A percentile compares a stretch with the other conserved stretches of the same genome.
Evolutionary conservation across 2,329 filamentous ascomycete species (phyloP).

Genomic region (Paecilomyces formosus): DNA sequence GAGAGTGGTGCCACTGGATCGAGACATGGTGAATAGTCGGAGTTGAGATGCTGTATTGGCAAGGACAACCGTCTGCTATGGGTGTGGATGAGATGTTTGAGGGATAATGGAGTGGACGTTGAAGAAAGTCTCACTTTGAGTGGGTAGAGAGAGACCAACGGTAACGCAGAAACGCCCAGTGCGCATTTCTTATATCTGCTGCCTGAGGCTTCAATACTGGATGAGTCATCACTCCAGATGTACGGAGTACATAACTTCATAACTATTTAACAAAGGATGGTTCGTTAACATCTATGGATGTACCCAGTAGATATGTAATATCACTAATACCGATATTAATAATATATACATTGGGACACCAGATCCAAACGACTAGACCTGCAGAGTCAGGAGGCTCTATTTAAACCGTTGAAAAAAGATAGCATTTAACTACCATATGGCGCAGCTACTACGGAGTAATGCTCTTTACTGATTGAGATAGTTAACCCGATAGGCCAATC

Average conservation of each 20-base stretch:
- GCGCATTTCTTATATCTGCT: not conserved
- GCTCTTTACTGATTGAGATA: not conserved
- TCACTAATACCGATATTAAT: not conserved
- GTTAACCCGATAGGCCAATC: not conserved
- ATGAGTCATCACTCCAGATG: too few relatives aligned
- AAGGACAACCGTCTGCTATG: not conserved
- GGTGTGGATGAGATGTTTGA: slow-evolving; percentile 5
- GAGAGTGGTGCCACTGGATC: slow-evolving; percentile 76
- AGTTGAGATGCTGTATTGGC: not conserved
- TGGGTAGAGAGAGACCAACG: not conserved
- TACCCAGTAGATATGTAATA: too few relatives aligned
- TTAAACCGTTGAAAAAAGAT: too few relatives aligned
- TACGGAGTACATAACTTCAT: too few relatives aligned
- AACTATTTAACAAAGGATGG: too few relatives aligned
- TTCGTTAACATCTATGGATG: too few relatives aligned
- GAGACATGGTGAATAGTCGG: slow-evolving; percentile 63
- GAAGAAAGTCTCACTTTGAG: not conserved
- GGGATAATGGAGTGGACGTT: slow-evolving; percentile 6
- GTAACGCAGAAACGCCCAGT: not conserved
- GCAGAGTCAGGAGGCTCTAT: too few relatives aligned
- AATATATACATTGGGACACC: too few relatives aligned
- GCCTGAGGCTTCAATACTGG: not conserved
- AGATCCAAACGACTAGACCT: too few relatives aligned
- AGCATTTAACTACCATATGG: not conserved
- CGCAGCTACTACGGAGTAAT: too few relatives aligned